phyloP scores from a whole-genome alignment of 1,139 yeast genomes.

The Lodderomyces parapsilosis region DNA sequence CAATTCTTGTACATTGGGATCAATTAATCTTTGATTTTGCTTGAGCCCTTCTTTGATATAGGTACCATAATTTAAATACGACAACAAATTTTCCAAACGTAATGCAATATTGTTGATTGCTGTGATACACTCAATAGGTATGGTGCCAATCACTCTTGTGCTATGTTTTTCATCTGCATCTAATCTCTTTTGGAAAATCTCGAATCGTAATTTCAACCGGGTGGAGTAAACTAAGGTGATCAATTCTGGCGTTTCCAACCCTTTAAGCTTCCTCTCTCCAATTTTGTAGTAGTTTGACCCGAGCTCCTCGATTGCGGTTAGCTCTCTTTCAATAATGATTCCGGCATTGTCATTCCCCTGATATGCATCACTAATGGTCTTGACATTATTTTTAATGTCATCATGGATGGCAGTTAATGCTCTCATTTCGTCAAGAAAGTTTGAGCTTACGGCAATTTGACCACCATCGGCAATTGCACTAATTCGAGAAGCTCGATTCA shows the following conservation, averaged over 20 bases:
- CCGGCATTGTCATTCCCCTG: slow-evolving; percentile 60
- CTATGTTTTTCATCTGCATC: slow-evolving; percentile 18
- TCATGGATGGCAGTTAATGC: slow-evolving; percentile 56
- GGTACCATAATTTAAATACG: slow-evolving; percentile 32
- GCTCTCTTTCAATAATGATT: slow-evolving; percentile 65
- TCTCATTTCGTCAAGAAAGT: slow-evolving; percentile 71
- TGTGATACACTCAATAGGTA: slow-evolving; percentile 46
- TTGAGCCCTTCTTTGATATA: slow-evolving; percentile 26
- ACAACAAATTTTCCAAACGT: slow-evolving; percentile 50
- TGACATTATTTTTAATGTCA: slow-evolving; percentile 39
- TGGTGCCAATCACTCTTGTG: slow-evolving; percentile 35
- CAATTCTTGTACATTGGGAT: slow-evolving; percentile 19
- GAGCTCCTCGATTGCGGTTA: slow-evolving; percentile 60
- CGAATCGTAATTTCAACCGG: slow-evolving; percentile 57
- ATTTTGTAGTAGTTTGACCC: slow-evolving; percentile 71
- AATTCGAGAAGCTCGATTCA: slow-evolving; percentile 89
- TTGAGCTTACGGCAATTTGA: slow-evolving; percentile 85
- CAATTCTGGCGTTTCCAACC: slow-evolving; percentile 89
- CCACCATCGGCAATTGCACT: slow-evolving; percentile 98
- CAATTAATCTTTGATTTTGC: slow-evolving; percentile 2
- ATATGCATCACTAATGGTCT: slow-evolving; percentile 54
- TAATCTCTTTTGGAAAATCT: slow-evolving; percentile 35
- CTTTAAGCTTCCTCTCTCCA: slow-evolving; percentile 90
- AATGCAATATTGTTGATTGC: slow-evolving; percentile 48
- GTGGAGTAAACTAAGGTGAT: slow-evolving; percentile 79